A percentile compares a stretch with the other conserved stretches of the same genome.
Evolutionary conservation across 1,284 basidiomycete genomes (phyloP).

Genomic region (Tilletia setariae): DNA sequence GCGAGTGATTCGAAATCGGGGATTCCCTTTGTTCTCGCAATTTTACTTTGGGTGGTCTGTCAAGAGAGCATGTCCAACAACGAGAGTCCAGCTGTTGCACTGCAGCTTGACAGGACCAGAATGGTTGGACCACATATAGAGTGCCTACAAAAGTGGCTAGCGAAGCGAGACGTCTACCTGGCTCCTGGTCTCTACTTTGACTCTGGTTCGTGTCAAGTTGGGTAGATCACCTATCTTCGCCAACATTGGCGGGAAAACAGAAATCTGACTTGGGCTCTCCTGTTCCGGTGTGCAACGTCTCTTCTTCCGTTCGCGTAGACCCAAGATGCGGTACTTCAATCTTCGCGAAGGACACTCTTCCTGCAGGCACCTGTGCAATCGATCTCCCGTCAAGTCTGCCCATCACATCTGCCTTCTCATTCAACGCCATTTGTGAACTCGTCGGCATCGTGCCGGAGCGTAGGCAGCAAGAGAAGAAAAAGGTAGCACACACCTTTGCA

Average conservation of each 20-base stretch:
- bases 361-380: constrained; percentile 6
- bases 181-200: constrained; percentile 4
- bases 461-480: not conserved
- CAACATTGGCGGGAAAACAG: too few species aligned
- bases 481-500: not conserved
- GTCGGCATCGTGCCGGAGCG: not conserved
- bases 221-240: not conserved
- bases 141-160: not conserved
- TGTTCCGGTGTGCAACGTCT: not conserved
- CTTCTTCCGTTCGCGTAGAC: not conserved
- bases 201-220: not conserved
- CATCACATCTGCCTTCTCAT: not conserved
- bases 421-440: not conserved
- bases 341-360: not conserved
- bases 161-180: not conserved
- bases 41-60: too few species aligned
- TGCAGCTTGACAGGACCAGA: too few species aligned
- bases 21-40: too few species aligned
- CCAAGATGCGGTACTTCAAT: not conserved
- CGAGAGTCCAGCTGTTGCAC: too few species aligned
- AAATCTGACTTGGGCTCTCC: too few species aligned
- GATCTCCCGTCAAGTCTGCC: not conserved
- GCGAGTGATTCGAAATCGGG: too few species aligned
- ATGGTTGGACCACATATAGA: too few species aligned
- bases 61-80: too few species aligned